Evolutionary conservation across 31 red algal species (phyloP).

Genomic region (Bonnemaisonia californica): DNA sequence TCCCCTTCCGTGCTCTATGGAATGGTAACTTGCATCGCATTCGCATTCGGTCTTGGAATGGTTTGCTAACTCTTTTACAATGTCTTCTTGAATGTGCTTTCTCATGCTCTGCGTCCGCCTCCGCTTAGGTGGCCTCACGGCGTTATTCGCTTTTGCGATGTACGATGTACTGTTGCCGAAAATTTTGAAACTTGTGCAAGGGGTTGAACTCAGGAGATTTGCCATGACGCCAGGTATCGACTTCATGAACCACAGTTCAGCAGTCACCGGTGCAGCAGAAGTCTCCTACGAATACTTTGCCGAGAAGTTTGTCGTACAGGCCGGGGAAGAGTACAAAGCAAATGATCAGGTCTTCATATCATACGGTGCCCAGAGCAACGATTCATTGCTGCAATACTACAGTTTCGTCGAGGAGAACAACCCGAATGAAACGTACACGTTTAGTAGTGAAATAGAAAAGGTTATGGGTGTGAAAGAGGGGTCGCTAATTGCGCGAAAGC

Average conservation of each 20-base stretch:
- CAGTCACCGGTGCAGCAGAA: conserved; percentile 53
- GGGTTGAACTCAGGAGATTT: conserved; percentile 54
- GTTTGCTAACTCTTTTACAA: too few relatives aligned
- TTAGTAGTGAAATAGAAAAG: conserved; percentile 38
- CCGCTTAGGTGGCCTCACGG: conserved; percentile 70
- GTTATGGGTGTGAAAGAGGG: conserved; percentile 48
- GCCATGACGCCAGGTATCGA: conserved; percentile 83
- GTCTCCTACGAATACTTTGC: conserved; percentile 83
- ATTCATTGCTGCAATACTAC: conserved; percentile 84
- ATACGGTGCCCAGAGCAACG: conserved; percentile 90
- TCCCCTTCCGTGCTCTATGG: not conserved
- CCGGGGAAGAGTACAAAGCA: conserved; percentile 53
- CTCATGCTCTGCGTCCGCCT: too few relatives aligned
- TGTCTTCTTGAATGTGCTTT: too few relatives aligned
- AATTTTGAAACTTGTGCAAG: conserved; percentile 62
- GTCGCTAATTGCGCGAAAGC: conserved; percentile 28
- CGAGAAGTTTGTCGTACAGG: conserved; percentile 62
- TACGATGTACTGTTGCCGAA: conserved; percentile 81
- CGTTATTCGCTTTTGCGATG: conserved; percentile 56
- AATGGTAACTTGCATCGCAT: too few relatives aligned
- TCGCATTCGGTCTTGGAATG: too few relatives aligned
- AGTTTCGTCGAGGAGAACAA: conserved; percentile 91
- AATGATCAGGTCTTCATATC: conserved; percentile 88
- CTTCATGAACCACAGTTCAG: conserved; percentile 79
- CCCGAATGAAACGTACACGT: conserved; percentile 77